Evolutionary conservation across 2,329 filamentous ascomycete genomes (phyloP).

Genomic region (Alternaria arborescens): DNA sequence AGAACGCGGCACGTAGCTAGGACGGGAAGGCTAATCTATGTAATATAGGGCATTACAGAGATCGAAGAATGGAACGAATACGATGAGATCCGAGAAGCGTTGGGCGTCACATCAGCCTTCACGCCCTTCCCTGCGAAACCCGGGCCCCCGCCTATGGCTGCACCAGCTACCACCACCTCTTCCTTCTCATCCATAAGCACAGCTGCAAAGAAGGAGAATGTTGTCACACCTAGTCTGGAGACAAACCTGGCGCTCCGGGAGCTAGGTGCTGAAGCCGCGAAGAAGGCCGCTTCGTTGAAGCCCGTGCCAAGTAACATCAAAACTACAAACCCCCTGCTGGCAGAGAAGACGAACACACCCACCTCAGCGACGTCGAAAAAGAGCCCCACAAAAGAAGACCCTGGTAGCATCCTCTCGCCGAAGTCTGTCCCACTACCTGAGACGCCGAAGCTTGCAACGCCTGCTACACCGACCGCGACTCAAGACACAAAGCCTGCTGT

Average conservation of each 20-base stretch:
- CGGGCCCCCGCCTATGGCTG: constrained; percentile 13
- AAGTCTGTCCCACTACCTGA: constrained; percentile 36
- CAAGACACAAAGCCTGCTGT: constrained; percentile 2
- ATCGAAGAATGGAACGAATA: constrained; percentile 99
- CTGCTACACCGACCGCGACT: constrained; percentile 8
- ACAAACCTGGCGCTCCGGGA: constrained; percentile 50
- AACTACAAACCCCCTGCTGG: constrained; percentile 48
- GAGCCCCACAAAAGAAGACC: constrained; percentile 26
- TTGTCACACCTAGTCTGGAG: constrained; percentile 30
- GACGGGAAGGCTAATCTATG: constrained; percentile 6
- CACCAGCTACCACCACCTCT: constrained; percentile 4
- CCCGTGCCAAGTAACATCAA: constrained; percentile 41
- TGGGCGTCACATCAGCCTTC: constrained; percentile 58
- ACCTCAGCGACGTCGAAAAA: constrained; percentile 39
- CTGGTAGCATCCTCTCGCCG: constrained; percentile 33
- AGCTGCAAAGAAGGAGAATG: constrained; percentile 36
- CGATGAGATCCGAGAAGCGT: constrained; percentile 88
- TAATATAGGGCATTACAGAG: constrained; percentile 81
- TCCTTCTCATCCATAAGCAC: constrained; percentile 21
- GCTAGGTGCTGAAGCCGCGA: constrained; percentile 49
- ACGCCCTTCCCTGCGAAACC: constrained; percentile 46
- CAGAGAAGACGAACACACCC: constrained; percentile 44
- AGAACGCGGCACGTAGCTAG: background rate
- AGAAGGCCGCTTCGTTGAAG: constrained; percentile 49
- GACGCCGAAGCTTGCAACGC: constrained; percentile 30